Evolutionary conservation across 495 filamentous ascomycete species (phyloP).

Genomic region (Neurospora africana): DNA sequence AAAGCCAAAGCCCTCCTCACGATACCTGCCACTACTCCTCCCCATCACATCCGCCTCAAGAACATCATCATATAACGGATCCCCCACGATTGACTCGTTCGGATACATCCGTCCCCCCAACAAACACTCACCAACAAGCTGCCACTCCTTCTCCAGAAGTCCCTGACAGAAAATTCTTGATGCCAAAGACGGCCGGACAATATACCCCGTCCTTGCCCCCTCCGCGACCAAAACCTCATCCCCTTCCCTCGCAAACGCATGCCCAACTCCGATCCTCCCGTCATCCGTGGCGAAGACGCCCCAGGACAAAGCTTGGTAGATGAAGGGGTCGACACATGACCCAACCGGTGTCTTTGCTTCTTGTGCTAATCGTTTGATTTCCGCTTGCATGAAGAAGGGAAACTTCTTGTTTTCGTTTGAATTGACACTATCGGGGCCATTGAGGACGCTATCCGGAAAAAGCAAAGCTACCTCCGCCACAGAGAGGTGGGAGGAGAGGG

Average conservation of each 20-base stretch:
- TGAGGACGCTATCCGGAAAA: background rate
- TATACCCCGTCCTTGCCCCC: background rate
- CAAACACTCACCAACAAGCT: background rate
- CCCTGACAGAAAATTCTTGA: background rate
- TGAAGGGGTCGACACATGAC: background rate
- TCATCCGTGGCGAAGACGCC: background rate
- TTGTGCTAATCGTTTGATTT: background rate
- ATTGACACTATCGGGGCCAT: background rate
- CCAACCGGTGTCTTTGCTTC: background rate
- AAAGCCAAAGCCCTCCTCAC: background rate
- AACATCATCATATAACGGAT: background rate
- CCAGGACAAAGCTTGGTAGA: background rate
- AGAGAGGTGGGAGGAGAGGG: background rate
- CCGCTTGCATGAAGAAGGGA: background rate
- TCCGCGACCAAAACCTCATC: background rate
- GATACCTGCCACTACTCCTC: background rate
- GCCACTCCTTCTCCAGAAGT: background rate
- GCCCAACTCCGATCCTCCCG: background rate
- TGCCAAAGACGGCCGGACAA: background rate
- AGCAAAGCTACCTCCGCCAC: background rate
- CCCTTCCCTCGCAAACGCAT: background rate
- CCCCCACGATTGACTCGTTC: background rate
- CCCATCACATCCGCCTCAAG: background rate
- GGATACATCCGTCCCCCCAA: background rate
- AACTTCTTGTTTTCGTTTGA: rapidly evolving